These are phyloP conservation scores for Saccharomyces pastorianus DNA, from an alignment of 1,139 yeast species.

Conservation along the genomic window DNA sequence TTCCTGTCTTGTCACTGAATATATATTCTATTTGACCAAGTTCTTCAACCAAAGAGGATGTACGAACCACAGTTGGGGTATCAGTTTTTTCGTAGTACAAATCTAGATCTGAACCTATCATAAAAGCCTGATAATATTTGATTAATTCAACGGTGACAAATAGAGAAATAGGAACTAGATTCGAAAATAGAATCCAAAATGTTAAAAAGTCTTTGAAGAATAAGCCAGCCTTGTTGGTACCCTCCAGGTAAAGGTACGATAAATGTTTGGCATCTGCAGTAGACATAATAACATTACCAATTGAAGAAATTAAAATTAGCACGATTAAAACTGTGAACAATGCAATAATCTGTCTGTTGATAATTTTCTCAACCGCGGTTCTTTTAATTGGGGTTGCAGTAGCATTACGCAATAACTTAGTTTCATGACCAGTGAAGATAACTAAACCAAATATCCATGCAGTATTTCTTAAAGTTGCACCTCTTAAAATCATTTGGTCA, in stretches of 20 bases:
- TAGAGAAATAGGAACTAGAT: conserved; percentile 88
- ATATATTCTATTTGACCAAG: conserved; percentile 93
- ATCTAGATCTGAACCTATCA: conserved; percentile 91
- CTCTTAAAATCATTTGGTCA: conserved; percentile 84
- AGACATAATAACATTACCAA: conserved; percentile 78
- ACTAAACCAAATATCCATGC: conserved; percentile 93
- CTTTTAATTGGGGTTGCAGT: conserved; percentile 96
- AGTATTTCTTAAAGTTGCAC: conserved; percentile 91
- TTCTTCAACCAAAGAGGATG: conserved; percentile 92
- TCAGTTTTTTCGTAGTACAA: conserved; percentile 82
- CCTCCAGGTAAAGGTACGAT: conserved; percentile 60
- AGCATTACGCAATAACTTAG: conserved; percentile 96
- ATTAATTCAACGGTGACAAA: conserved; percentile 94
- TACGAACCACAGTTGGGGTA: conserved; percentile 90
- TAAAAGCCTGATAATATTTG: conserved; percentile 88
- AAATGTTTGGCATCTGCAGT: conserved; percentile 46
- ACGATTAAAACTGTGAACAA: conserved; percentile 71
- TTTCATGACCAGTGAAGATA: conserved; percentile 95
- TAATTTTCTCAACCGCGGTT: conserved; percentile 93
- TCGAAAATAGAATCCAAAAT: conserved; percentile 92
- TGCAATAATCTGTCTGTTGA: conserved; percentile 84
- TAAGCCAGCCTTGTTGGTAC: conserved; percentile 57
- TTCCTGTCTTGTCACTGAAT: conserved; percentile 94
- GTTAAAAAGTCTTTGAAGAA: conserved; percentile 86
- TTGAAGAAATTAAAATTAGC: conserved; percentile 68